Conservation (phyloP, 1,284 basidiomycete species). For the Moesziomyces aphidis region DNA sequence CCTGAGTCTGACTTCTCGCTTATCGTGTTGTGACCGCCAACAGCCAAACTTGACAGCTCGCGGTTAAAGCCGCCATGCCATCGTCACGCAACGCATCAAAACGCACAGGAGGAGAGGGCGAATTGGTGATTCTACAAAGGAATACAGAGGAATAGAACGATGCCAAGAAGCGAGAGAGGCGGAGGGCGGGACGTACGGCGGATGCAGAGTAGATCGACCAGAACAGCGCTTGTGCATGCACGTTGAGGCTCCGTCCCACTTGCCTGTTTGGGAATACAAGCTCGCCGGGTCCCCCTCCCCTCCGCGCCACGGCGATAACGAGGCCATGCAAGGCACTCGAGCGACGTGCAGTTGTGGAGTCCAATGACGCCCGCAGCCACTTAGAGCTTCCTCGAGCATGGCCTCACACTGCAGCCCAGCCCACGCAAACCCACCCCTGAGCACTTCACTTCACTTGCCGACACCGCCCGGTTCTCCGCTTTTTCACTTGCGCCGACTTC, state of each 20-base stretch:
- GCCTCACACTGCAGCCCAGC: no score
- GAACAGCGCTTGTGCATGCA: conserved; percentile 34
- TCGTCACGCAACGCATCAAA: not conserved
- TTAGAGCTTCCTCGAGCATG: not conserved
- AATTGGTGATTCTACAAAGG: no score
- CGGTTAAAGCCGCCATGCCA: not conserved
- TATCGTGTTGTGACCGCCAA: conserved; percentile 12
- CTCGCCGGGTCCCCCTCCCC: no score
- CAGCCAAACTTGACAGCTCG: conserved; percentile 38
- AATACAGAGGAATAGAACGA: no score
- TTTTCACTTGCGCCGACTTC: not conserved
- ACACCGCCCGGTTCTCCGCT: conserved; percentile 3
- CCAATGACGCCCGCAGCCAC: not conserved
- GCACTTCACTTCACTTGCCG: no score
- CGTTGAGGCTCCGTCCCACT: conserved; percentile 16
- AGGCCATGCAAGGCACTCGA: not conserved
- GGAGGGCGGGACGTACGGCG: not conserved
- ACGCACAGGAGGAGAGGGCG: not conserved
- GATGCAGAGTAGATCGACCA: conserved; percentile 38
- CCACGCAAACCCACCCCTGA: no score
- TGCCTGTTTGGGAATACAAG: conserved; percentile 18
- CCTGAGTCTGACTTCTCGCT: conserved; percentile 13
- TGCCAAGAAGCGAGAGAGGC: no score
- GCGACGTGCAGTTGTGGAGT: not conserved
- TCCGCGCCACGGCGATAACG: not conserved